Evolutionary conservation across 805 yeast species (phyloP), one percentile per base, ranked within the genome.

Genomic region (Zygoascus flipseniorum): DNA sequence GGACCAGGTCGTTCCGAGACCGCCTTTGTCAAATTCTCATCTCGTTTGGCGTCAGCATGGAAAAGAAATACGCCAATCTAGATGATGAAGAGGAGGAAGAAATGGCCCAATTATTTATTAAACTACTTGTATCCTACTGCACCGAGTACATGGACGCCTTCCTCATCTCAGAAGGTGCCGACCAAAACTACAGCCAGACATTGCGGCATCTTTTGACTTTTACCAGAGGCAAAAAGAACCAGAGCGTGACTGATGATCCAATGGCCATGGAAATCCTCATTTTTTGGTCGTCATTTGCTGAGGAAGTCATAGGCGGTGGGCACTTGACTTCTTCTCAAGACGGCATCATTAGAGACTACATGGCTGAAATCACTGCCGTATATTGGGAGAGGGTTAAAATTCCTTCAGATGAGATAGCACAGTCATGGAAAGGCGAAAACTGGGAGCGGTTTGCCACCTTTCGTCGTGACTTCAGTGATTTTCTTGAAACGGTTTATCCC

Each of bases 381-480:
- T 89, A 87, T 66, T 84, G 93, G 83, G 71, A 74, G 2, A 88
- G 89, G 60, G 73, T 81, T 2, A 83, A 79, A 48, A 63, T 78
- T 4, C 62, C 62, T 2, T 26, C 28, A 16, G 19, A 14, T 37
- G 54, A 28, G 14, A 56, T 43, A 14, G 26, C 31, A 8, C 20
- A 14, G 4, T 19, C 51, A 14, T 70, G 72, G 75, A 61, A 68
- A 19, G 62, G 61, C 23, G 68, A 70, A 9, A 63, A 64, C 26
- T 66, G 71, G 54, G 74, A 76, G 19, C 95, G 85, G 58, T 87
- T 89, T 61, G 68, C 69, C 20, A 76, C 80, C 26, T 92, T 81
- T 66, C 76, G 97, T 60, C 70, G 79, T 32, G 92, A 85, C 56
- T 84, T 85, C 9, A 78, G 84, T 0, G 98, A 93, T 60, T 73